Percentiles rank a stretch among this genome's conserved stretches.
Evolutionary conservation across 1,139 yeast species (phyloP).

Genomic region (Diutina rugosa): DNA sequence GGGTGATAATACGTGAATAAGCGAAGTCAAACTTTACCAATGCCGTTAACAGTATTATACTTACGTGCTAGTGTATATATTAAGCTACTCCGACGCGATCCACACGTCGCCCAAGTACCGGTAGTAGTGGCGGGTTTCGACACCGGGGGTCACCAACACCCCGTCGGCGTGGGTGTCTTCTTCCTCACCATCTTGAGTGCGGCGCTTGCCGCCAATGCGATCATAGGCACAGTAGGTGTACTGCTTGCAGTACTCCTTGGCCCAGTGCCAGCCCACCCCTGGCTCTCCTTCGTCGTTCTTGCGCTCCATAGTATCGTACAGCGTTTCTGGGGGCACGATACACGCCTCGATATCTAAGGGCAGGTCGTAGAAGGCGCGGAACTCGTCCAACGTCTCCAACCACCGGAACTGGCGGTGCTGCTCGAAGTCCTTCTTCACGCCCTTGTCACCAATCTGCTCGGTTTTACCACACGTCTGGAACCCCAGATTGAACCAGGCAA

Average conservation of each 20-base stretch:
- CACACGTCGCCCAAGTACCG: background rate
- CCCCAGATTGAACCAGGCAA: conserved; percentile 9
- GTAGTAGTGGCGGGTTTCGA: background rate
- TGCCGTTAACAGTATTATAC: no score
- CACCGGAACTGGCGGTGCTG: conserved; percentile 3
- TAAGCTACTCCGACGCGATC: background rate
- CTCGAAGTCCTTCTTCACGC: conserved; percentile 5
- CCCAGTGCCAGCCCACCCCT: conserved; percentile 15
- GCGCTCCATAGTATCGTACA: background rate
- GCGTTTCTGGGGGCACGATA: conserved; percentile 15
- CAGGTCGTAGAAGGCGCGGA: conserved; percentile 14
- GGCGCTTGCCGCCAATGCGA: conserved; percentile 14
- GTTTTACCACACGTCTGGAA: conserved; percentile 7
- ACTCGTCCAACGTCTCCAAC: conserved; percentile 10
- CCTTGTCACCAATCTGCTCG: conserved; percentile 1
- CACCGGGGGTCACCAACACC: background rate
- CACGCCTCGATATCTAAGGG: conserved; percentile 16
- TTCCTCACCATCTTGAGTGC: background rate
- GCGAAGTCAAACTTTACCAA: no score
- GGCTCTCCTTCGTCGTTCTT: conserved; percentile 17
- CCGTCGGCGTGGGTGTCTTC: background rate
- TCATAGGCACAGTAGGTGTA: conserved; percentile 29
- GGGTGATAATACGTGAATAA: no score
- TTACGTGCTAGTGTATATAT: no score
- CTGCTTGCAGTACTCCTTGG: conserved; percentile 18